Base-by-base conservation (phyloP, 2,329 filamentous ascomycete species). In the Aspergillus sp. region DNA sequence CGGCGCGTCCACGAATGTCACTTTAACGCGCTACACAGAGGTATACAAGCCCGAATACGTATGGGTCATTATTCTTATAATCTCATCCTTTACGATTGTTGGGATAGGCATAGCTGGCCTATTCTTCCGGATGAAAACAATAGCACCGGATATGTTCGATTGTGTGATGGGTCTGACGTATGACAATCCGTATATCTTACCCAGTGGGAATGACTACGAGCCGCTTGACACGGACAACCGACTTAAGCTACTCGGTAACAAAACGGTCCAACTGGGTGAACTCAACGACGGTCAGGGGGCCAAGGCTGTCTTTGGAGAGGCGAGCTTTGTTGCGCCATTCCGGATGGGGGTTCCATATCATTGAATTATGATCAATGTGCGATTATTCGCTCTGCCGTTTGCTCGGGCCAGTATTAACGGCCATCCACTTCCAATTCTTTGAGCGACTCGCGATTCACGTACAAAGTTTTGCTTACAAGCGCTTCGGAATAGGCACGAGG, bases 141-240 rank as follows among this genome's bases (percentile, higher is more conserved):
- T 58, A 9, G 56, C 56, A 3, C 56, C 56, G 1, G 51, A 58
- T 25, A 46, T 58, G 15, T 58, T 58, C 40, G 56, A 58, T 25
- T 50, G 40, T n/a, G 56, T 58, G 1, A 44, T 53, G 14, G 56
- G 45, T 1, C 17, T 58, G 31, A 58, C 19, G 1, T 17, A 17
- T 1, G 17, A 41, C n/a, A 58, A 58, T n/a, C 56, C 45, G 6
- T 58, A 58, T 5, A 46, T 58, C 3, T 15, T 19, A 0, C 23
- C 49, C 17, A 53, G 23, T 3, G 46, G 40, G 4, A 31, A 48
- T 1, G 25, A 46, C 3, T 35, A 50, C 8, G 52, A 55, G 5
- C 56, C 56, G 6, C 31, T 58, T 6, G 56, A 58, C 4, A 41
- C 56, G 1, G 56, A 17, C 1, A 17, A 17, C 1, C 17, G 17